A percentile compares a stretch with the other conserved stretches of the same genome.
Evolutionary conservation across 2,329 filamentous ascomycete genomes (phyloP).

Genomic region (Pezicula neosporulosa): DNA sequence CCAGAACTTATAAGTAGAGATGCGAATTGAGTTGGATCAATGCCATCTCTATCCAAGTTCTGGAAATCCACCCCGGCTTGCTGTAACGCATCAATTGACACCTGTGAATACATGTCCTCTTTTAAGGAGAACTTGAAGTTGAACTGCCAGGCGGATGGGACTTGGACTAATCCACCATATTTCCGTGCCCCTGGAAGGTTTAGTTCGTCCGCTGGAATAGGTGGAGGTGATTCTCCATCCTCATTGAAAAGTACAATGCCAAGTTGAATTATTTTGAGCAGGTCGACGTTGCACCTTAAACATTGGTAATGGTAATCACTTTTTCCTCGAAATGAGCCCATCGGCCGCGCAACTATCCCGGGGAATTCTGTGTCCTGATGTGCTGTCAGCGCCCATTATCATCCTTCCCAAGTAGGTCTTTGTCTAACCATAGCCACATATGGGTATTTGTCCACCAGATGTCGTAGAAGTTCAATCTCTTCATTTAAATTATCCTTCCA

Average conservation of each 20-base stretch:
- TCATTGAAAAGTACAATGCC: conserved; percentile 91
- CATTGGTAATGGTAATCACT: conserved; percentile 99
- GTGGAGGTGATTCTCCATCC: conserved; percentile 81
- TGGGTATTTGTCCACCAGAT: conserved; percentile 84
- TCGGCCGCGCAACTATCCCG: conserved; percentile 92
- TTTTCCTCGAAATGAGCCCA: conserved; percentile 91
- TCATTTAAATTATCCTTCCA: conserved; percentile 90
- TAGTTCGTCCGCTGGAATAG: conserved; percentile 51
- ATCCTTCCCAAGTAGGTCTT: conserved; percentile 7
- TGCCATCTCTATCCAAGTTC: conserved; percentile 80
- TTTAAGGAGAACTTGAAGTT: conserved; percentile 96
- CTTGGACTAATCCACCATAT: conserved; percentile 43
- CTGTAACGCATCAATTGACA: conserved; percentile 87
- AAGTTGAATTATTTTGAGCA: conserved; percentile 96
- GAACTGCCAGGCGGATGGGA: conserved; percentile 96
- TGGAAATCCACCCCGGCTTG: conserved; percentile 91
- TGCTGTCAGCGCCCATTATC: conserved; percentile 17
- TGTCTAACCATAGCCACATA: conserved; percentile 92
- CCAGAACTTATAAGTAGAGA: conserved; percentile 88
- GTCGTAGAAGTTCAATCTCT: conserved; percentile 82
- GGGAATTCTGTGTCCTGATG: conserved; percentile 93
- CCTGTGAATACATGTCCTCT: conserved; percentile 96
- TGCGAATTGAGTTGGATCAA: conserved; percentile 86
- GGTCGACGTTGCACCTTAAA: conserved; percentile 91
- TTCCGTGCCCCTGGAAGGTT: conserved; percentile 32